Evolutionary conservation across 441 rosid species (phyloP).

Genomic region (Pelargonium citronellum): DNA sequence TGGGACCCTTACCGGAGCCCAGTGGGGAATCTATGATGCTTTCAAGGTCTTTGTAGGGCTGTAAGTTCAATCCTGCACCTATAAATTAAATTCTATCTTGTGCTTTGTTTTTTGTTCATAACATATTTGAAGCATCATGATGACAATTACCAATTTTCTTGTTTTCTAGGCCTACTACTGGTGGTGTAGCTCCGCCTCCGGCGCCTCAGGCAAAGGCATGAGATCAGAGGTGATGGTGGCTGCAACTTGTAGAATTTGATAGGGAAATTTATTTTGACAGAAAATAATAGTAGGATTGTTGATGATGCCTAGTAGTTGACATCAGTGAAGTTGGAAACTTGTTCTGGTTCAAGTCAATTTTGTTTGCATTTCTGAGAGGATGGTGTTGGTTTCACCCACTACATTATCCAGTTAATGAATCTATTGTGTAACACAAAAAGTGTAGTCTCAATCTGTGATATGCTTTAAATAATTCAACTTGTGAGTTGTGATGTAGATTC

Average conservation of each 20-base stretch:
- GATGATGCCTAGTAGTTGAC: neutral
- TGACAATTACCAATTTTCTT: constrained; percentile 14
- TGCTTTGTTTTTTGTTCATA: neutral
- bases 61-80: constrained; percentile 36
- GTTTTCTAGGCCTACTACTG: constrained; percentile 60
- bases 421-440: too few species aligned
- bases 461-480: too few species aligned
- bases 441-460: too few species aligned
- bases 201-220: constrained; percentile 19
- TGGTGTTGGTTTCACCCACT: neutral
- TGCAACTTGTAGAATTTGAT: neutral
- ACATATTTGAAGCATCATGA: neutral
- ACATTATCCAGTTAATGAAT: too few species aligned
- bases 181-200: constrained; percentile 39
- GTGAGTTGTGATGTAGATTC: too few species aligned
- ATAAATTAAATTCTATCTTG: neutral
- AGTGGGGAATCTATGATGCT: constrained; percentile 95
- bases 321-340: neutral
- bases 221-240: constrained; percentile 13
- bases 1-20: constrained; percentile 97
- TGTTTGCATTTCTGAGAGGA: neutral
- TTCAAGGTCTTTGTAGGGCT: constrained; percentile 97
- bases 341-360: constrained; percentile 13
- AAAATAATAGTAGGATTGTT: constrained; percentile 14
- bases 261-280: constrained; percentile 2